These are phyloP conservation scores for Neostapfia colusana DNA, from an alignment of 176 grass and related monocot genomes.

Conservation along the genomic window DNA sequence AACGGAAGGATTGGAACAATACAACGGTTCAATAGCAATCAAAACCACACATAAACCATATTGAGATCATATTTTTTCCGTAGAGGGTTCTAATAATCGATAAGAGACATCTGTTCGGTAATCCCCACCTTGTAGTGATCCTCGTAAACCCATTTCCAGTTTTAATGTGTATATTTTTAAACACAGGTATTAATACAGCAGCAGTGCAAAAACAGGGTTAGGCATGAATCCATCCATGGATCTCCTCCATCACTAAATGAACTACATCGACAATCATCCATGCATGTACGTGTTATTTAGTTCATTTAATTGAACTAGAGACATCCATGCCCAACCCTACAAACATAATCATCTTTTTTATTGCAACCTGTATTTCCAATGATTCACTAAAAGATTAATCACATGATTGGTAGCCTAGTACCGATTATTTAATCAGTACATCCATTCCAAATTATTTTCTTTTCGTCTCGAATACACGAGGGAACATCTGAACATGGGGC, in stretches of 20 bases:
- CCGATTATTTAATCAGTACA: constrained; percentile 2
- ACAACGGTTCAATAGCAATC: too few relatives aligned
- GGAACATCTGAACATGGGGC: too few relatives aligned
- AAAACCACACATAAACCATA: too few relatives aligned
- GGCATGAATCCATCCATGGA: not conserved
- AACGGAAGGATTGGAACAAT: too few relatives aligned
- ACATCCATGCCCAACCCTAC: not conserved
- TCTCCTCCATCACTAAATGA: not conserved
- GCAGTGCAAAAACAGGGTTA: not conserved
- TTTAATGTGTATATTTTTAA: not conserved
- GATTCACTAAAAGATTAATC: not conserved
- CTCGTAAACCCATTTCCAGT: not conserved
- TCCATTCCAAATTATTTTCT: not conserved
- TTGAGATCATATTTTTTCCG: too few relatives aligned
- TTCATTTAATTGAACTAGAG: too few relatives aligned
- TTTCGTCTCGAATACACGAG: not conserved
- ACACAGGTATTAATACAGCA: not conserved
- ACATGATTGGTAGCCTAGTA: not conserved
- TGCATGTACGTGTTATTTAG: too few relatives aligned
- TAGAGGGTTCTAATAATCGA: not conserved
- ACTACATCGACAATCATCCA: not conserved
- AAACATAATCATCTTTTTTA: not conserved
- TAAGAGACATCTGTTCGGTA: not conserved
- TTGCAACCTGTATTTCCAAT: not conserved
- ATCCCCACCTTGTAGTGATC: not conserved